Base-by-base conservation (phyloP, 176 grass and related monocot genomes). In the Triticum turgidum region DNA sequence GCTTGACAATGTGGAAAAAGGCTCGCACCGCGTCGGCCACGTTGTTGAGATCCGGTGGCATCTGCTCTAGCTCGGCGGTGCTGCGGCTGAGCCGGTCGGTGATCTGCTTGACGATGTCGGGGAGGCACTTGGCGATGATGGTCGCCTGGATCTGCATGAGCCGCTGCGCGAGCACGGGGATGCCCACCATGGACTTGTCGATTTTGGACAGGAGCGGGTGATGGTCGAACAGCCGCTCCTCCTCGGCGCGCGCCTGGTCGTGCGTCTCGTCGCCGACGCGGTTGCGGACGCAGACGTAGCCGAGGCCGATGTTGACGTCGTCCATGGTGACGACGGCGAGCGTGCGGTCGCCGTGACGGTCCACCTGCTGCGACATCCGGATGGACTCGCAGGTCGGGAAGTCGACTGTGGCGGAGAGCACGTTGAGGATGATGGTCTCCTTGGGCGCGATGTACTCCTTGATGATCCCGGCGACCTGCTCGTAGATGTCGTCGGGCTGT, bases 351-450 rank as follows among this genome's bases (percentile, higher is more conserved):
- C 93, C 86, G 39, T 80, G 77, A 42, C 73, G 75, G 83, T 95
- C 93, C 35, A 92, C 93, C 54, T 84, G 79, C 86, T 90, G 91
- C 11, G 90, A 95, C 93, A 95, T 92, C 29, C 83, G 34, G 81
- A 95, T 91, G 17, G 91, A 92, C 80, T 92, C 93, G 83, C 93
- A 92, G 12, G 93, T 92, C 0, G 93, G 86, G 69, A 95, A 95
- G 83, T 92, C 93, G 1, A 95, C 90, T 2, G 86, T 89, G 6
- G 93, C 88, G 1, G 90, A 91, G 3, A 95, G 83, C 24, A 95
- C 88, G 68, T 95, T 92, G 0, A 95, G 69, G 34, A 95, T 94
- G 58, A 94, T 92, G 76, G 80, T 95, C 73, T 95, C 93, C 21
- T 92, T 89, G 0, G 93, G 93, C 0, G 80, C 13, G 21, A 95